A percentile compares a stretch with the other conserved stretches of the same genome.
Evolutionary conservation across 164 flowering plant genomes (phyloP).

Genomic region (Kalanchoe fedtschenkoi): DNA sequence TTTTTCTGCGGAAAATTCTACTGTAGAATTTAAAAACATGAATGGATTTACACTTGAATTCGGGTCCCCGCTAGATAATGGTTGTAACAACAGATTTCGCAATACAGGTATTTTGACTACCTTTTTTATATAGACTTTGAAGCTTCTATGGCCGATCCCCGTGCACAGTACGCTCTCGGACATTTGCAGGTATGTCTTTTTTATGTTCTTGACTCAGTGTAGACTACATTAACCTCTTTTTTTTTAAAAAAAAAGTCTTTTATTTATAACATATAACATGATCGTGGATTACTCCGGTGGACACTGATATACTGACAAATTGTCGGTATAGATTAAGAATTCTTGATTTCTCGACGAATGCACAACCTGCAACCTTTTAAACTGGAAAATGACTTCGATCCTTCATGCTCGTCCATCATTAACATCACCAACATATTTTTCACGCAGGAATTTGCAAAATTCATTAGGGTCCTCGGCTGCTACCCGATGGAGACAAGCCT

Average conservation of each 20-base stretch:
- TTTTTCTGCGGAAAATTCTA: neutral
- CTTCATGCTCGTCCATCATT: neutral
- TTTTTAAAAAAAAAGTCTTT: neutral
- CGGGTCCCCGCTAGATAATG: neutral
- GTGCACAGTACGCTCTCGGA: conserved; percentile 77
- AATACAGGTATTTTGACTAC: conserved; percentile 79
- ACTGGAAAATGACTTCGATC: neutral
- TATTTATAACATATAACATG: too few relatives aligned
- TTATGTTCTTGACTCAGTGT: neutral
- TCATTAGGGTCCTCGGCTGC: conserved; percentile 55
- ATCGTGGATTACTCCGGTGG: too few relatives aligned
- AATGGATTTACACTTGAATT: neutral
- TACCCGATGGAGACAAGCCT: conserved; percentile 47
- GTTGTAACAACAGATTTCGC: too few relatives aligned
- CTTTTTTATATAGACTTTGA: conserved; percentile 89
- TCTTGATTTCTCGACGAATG: too few relatives aligned
- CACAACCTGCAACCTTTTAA: neutral
- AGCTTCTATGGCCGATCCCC: conserved; percentile 93
- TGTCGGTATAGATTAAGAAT: too few relatives aligned
- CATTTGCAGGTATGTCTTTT: conserved; percentile 69
- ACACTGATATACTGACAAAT: too few relatives aligned
- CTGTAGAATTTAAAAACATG: neutral
- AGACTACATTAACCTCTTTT: too few relatives aligned
- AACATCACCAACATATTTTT: neutral
- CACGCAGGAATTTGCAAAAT: conserved; percentile 44